Percentiles rank a stretch among this genome's conserved stretches.
Evolutionary conservation across 2,329 filamentous ascomycete genomes (phyloP).

Genomic region (Aspergillus texensis): DNA sequence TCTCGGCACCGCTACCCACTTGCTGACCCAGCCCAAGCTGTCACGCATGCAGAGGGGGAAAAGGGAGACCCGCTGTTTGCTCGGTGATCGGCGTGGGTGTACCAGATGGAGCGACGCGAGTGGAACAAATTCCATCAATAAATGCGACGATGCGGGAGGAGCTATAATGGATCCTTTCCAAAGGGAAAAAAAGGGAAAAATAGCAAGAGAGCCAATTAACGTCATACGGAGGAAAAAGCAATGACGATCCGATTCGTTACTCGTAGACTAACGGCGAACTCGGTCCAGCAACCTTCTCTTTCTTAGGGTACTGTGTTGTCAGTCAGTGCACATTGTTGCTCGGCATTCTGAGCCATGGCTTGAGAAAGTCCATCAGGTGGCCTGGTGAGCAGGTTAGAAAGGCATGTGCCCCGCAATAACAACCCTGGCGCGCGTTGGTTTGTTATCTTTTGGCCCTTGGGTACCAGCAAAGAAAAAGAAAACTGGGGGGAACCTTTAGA

Average conservation of each 20-base stretch:
- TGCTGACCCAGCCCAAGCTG: neutral
- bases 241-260: neutral
- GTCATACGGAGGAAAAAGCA: neutral
- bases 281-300: neutral
- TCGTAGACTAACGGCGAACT: neutral
- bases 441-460: neutral
- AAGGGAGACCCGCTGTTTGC: conserved; percentile 3
- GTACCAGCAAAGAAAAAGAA: neutral
- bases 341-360: neutral
- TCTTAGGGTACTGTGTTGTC: neutral
- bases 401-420: neutral
- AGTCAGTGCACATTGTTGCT: neutral
- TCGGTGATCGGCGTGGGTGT: conserved; percentile 4
- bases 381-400: neutral
- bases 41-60: conserved; percentile 3
- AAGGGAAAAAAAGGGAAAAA: neutral
- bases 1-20: neutral
- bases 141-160: neutral
- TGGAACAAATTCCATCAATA: conserved; percentile 3
- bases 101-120: conserved; percentile 7
- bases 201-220: neutral
- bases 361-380: neutral
- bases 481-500: neutral
- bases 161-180: neutral
- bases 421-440: neutral